Percentiles rank a stretch among this genome's conserved stretches.
phyloP scores from a whole-genome alignment of 2,329 filamentous ascomycete genomes.

The Botryotinia calthae region DNA sequence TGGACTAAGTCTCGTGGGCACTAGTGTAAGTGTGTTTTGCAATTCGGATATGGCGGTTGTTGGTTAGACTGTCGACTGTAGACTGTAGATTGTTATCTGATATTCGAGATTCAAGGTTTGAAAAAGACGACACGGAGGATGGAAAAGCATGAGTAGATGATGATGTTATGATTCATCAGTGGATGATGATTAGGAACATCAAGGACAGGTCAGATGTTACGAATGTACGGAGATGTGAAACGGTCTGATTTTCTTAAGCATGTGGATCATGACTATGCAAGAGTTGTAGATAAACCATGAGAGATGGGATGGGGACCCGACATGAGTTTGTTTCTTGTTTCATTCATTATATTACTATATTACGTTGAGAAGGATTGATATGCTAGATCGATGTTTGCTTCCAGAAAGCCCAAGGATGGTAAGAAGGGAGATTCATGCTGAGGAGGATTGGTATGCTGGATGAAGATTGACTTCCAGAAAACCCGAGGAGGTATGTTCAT shows the following conservation, averaged over 20 bases:
- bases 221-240: not conserved
- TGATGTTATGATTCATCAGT: not conserved
- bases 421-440: not conserved
- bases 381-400: not conserved
- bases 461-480: not conserved
- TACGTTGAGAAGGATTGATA: not conserved
- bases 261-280: not conserved
- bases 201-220: not conserved
- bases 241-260: not conserved
- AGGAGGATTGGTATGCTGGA: not conserved
- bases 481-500: not conserved
- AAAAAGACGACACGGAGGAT: not conserved
- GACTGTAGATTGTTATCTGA: not conserved
- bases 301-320: not conserved
- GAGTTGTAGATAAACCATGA: not conserved
- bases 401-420: not conserved
- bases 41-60: not conserved
- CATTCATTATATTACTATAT: not conserved
- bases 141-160: not conserved
- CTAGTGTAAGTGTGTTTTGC: not conserved
- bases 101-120: not conserved
- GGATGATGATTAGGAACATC: not conserved
- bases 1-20: not conserved
- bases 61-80: not conserved
- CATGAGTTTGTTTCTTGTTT: not conserved